These are phyloP conservation scores for Pueraria montana DNA, from an alignment of 306 rosid species.

Conservation along the genomic window DNA sequence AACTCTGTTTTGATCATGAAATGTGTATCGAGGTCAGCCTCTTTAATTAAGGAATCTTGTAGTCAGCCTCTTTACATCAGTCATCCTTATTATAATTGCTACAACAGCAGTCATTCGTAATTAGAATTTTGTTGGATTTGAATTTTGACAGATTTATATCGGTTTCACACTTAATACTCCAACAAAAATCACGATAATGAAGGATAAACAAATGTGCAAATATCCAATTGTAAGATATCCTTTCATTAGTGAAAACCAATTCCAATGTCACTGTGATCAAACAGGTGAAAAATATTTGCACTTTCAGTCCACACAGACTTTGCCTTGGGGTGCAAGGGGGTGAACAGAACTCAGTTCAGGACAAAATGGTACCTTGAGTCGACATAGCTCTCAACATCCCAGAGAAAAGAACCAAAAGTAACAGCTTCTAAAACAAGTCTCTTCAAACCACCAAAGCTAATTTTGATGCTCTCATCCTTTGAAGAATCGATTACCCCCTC, in stretches of 20 bases:
- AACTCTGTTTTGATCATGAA: too few relatives aligned
- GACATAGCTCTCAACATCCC: conserved; percentile 94
- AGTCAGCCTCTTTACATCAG: background rate
- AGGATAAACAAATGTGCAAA: conserved; percentile 10
- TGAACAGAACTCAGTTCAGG: conserved; percentile 52
- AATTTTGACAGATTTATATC: background rate
- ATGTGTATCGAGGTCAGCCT: too few relatives aligned
- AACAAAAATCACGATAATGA: background rate
- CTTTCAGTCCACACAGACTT: conserved; percentile 32
- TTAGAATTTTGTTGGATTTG: background rate
- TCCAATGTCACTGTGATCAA: conserved; percentile 42
- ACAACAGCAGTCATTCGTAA: too few relatives aligned
- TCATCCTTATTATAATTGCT: background rate
- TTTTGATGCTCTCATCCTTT: conserved; percentile 72
- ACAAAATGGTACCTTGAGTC: conserved; percentile 95
- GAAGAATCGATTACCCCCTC: conserved; percentile 74
- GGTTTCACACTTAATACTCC: background rate
- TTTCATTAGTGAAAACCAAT: conserved; percentile 20
- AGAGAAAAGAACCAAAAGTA: conserved; percentile 90
- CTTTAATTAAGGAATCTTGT: background rate
- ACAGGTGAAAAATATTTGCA: conserved; percentile 21
- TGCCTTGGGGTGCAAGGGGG: conserved; percentile 28
- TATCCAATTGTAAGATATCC: conserved; percentile 6
- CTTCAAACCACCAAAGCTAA: conserved; percentile 87
- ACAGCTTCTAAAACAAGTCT: conserved; percentile 90